Evolutionary conservation across 495 filamentous ascomycete genomes (phyloP).

Genomic region (Penicillium ochrochloron): DNA sequence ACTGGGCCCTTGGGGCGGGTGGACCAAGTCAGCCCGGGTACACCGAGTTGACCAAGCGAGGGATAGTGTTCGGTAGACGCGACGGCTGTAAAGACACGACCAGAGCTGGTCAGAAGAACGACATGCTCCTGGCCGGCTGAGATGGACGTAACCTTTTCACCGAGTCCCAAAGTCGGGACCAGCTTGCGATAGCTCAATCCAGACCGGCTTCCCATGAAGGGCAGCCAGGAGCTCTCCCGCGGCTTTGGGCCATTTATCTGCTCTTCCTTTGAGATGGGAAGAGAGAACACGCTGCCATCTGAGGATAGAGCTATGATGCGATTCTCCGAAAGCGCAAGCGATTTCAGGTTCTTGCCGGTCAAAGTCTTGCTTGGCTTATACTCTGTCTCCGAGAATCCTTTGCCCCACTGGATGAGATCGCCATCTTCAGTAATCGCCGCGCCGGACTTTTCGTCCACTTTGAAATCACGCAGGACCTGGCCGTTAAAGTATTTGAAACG

Average conservation of each 20-base stretch:
- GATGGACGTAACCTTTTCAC: constrained; percentile 76
- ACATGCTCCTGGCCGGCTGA: constrained; percentile 81
- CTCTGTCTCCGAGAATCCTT: constrained; percentile 64
- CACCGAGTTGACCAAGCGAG: constrained; percentile 80
- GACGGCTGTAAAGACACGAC: constrained; percentile 85
- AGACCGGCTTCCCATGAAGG: constrained; percentile 67
- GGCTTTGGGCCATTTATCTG: constrained; percentile 67
- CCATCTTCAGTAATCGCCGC: constrained; percentile 88
- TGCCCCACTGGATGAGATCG: constrained; percentile 91
- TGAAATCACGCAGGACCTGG: constrained; percentile 83
- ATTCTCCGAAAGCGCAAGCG: constrained; percentile 75
- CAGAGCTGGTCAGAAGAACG: constrained; percentile 80
- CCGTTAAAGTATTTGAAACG: constrained; percentile 83
- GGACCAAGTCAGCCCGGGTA: constrained; percentile 79
- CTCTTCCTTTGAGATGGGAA: constrained; percentile 75
- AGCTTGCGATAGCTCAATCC: constrained; percentile 72
- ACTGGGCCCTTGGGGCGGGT: constrained; percentile 78
- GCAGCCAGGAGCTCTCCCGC: constrained; percentile 71
- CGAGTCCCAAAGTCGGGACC: constrained; percentile 69
- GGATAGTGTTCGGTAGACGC: constrained; percentile 79
- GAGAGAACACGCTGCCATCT: constrained; percentile 81
- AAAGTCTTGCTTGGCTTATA: constrained; percentile 71
- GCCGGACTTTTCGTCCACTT: constrained; percentile 81
- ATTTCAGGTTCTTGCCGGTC: constrained; percentile 76
- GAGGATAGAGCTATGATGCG: constrained; percentile 80